Evolutionary conservation across 768 basidiomycete species (phyloP).

Genomic region (Hysterangium stoloniferum): DNA sequence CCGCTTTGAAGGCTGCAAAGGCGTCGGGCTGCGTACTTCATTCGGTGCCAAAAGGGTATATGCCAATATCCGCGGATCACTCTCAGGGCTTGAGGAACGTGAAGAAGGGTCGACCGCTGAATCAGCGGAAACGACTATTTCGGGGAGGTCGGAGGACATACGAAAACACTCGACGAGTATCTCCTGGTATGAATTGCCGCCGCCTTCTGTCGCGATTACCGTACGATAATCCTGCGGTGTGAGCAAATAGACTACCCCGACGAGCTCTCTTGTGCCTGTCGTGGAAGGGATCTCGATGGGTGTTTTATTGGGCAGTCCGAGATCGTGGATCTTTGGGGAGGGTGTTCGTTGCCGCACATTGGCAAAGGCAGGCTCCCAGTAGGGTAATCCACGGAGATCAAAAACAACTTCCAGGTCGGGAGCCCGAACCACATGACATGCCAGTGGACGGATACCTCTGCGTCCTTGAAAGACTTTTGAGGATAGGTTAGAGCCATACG

Average conservation of each 20-base stretch:
- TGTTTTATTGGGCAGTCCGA: background rate
- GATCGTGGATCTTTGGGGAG: background rate
- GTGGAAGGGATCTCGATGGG: background rate
- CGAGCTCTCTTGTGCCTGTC: background rate
- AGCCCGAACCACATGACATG: background rate
- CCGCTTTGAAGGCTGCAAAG: constrained; percentile 1
- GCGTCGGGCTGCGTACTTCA: background rate
- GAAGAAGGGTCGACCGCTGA: background rate
- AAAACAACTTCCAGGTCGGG: constrained; percentile 1
- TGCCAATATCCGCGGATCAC: background rate
- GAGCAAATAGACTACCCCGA: constrained; percentile 3
- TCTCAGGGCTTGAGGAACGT: background rate
- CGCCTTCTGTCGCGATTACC: constrained; percentile 3
- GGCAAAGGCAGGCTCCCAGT: constrained; percentile 5
- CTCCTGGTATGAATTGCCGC: constrained; percentile 1
- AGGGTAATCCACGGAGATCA: constrained; percentile 1
- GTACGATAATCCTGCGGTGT: background rate
- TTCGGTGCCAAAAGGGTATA: constrained; percentile 1
- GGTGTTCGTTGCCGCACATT: background rate
- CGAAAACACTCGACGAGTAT: background rate
- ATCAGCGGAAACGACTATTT: background rate
- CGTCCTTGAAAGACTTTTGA: background rate
- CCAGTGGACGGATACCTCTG: background rate
- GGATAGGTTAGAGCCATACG: constrained; percentile 4
- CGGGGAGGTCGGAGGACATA: background rate